A percentile compares a stretch with the other conserved stretches of the same genome.
Conservation (phyloP, 2,329 filamentous ascomycete genomes). For the Ascochyta pisi region DNA sequence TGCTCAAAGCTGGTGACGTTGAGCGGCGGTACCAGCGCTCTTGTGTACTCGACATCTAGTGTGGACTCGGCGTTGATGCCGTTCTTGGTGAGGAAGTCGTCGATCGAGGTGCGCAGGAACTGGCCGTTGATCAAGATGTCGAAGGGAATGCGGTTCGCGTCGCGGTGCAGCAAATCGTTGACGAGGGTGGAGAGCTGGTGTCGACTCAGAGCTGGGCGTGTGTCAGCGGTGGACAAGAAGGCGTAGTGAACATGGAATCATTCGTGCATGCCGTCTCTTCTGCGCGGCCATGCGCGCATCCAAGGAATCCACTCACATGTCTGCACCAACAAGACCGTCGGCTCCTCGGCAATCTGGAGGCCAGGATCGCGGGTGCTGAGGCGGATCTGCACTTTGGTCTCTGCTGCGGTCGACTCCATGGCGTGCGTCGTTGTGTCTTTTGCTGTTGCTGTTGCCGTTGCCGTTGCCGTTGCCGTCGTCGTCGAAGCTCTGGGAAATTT, state of each 20-base stretch:
- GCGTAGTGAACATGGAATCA: too few relatives aligned
- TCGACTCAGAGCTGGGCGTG: conserved; percentile 36
- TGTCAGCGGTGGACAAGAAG: conserved; percentile 15
- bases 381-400: conserved; percentile 46
- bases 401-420: conserved; percentile 37
- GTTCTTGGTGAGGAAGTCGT: conserved; percentile 85
- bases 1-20: conserved; percentile 94
- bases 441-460: conserved; percentile 17
- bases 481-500: conserved; percentile 35
- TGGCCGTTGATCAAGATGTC: conserved; percentile 96
- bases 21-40: conserved; percentile 85
- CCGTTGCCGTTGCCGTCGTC: conserved; percentile 15
- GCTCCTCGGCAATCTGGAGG: conserved; percentile 43
- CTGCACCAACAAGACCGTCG: conserved; percentile 41
- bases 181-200: conserved; percentile 65
- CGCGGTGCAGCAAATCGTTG: conserved; percentile 65
- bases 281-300: neutral
- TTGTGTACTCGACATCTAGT: conserved; percentile 89
- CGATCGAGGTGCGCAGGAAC: conserved; percentile 86
- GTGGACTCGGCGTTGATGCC: conserved; percentile 90
- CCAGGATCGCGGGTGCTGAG: conserved; percentile 44
- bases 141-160: conserved; percentile 74
- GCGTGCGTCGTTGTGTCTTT: conserved; percentile 11
- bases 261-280: neutral
- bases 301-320: conserved; percentile 34